Evolutionary conservation across 108 stramenopile species (phyloP), one percentile per base, ranked within the genome.

Genomic region (Mayamaea pseudoterrestris): DNA sequence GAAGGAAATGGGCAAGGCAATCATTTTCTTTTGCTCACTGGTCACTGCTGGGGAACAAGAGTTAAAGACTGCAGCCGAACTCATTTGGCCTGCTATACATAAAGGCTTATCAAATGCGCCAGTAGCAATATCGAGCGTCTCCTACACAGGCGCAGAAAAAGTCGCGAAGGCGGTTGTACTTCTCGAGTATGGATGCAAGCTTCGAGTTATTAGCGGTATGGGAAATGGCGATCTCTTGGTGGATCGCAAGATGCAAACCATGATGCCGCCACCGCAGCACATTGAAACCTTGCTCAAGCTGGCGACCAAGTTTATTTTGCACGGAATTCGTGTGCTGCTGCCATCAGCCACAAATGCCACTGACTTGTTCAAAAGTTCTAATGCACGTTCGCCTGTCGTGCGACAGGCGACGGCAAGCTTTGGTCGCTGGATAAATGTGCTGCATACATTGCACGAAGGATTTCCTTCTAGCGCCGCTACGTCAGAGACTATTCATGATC

Each of bases 221-320:
- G 90, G 86, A 20, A 82, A 93, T 51, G 90, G 90, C 0, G 85
- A 88, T 40, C 45, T 87, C 11, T 62, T 91, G 8, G 41, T 74
- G 7, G 67, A 75, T 28, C 51, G 57, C 30, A 68, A 50, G 1
- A 62, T 55, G n/a, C 60, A 71, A 42, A 53, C 49, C 35, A 66
- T 81, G 60, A 57, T 83, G 64, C 83, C 86, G 18, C 78, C 83
- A 22, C 83, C 83, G 11, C 68, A 74, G 0, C 64, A 61, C 32
- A 73, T 88, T 47, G 90, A 93, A 42, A 29, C 36, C 3, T 27
- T 88, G 28, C 61, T 93, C n/a, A 53, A 54, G 17, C 63, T 68
- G 53, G 70, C 70, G 3, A 52, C 73, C 17, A 57, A 65, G 20
- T 79, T 93, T 49, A 39, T 85, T 23, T 28, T 80, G 43, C 60